Percentiles rank a stretch among this genome's conserved stretches.
These are phyloP conservation scores for Pleurotus tuoliensis DNA, from an alignment of 768 basidiomycete species.

Conservation along the genomic window DNA sequence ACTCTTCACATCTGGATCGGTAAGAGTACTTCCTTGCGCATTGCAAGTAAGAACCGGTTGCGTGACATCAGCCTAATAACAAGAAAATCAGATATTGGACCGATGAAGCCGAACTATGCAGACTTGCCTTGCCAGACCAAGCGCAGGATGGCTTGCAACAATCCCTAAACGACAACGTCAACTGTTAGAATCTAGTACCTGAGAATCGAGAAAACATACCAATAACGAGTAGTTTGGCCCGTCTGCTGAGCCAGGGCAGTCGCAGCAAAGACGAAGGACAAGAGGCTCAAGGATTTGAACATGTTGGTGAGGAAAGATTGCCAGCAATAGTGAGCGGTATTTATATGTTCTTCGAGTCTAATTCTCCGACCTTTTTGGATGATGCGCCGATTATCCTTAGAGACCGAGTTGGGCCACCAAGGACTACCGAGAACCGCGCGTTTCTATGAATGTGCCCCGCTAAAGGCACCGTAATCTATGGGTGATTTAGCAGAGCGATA, in stretches of 20 bases:
- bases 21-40: background rate
- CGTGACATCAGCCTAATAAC: background rate
- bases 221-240: background rate
- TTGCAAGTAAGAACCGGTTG: slow-evolving; percentile 6
- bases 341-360: too few relatives aligned
- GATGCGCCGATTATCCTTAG: too few relatives aligned
- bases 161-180: background rate
- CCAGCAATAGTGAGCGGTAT: too few relatives aligned
- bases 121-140: slow-evolving; percentile 1
- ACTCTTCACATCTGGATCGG: slow-evolving; percentile 5
- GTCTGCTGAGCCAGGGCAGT: background rate
- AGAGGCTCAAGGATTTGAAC: background rate
- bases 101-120: too few relatives aligned
- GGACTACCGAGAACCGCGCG: too few relatives aligned
- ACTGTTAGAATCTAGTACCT: background rate
- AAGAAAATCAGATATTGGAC: too few relatives aligned
- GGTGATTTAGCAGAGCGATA: too few relatives aligned
- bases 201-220: background rate
- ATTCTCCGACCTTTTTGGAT: too few relatives aligned
- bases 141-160: slow-evolving; percentile 6
- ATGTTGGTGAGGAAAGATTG: background rate
- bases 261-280: background rate
- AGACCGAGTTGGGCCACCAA: too few relatives aligned
- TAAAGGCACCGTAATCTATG: too few relatives aligned
- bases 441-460: too few relatives aligned